Evolutionary conservation across 2,329 filamentous ascomycete genomes (phyloP).

Genomic region (Huntiella moniliformis): DNA sequence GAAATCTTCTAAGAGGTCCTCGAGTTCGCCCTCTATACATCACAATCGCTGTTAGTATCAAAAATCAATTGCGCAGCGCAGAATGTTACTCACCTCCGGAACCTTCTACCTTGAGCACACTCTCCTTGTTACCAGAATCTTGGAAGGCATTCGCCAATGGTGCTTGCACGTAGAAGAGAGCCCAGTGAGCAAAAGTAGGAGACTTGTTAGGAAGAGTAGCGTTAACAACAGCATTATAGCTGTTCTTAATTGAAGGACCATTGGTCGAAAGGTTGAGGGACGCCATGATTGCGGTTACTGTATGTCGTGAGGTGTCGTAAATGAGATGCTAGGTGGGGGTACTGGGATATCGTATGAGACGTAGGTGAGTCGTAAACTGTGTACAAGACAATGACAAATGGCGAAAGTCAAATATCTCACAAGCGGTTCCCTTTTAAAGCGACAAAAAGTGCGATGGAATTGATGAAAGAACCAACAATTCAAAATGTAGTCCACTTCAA

Average conservation of each 20-base stretch:
- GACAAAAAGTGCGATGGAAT: too few relatives aligned
- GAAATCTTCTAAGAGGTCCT: slow-evolving; percentile 84
- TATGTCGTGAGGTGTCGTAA: not conserved
- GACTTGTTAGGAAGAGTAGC: slow-evolving; percentile 39
- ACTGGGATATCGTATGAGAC: too few relatives aligned
- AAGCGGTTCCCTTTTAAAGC: too few relatives aligned
- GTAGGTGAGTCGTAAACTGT: too few relatives aligned
- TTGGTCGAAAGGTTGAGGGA: slow-evolving; percentile 65
- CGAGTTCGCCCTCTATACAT: slow-evolving; percentile 63
- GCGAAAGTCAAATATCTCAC: too few relatives aligned
- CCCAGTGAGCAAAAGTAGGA: slow-evolving; percentile 80
- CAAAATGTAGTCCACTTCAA: too few relatives aligned
- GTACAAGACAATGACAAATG: too few relatives aligned
- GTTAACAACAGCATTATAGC: slow-evolving; percentile 44
- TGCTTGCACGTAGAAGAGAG: slow-evolving; percentile 79
- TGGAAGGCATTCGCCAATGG: slow-evolving; percentile 88
- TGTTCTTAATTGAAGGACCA: slow-evolving; percentile 68
- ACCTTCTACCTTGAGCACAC: slow-evolving; percentile 80
- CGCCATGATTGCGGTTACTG: slow-evolving; percentile 35
- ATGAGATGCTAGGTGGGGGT: too few relatives aligned
- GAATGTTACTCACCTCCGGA: slow-evolving; percentile 50
- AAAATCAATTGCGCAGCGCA: not conserved
- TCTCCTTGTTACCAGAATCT: slow-evolving; percentile 71
- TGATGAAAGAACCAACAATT: too few relatives aligned
- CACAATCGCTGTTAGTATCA: slow-evolving; percentile 5